Conservation (phyloP, 768 basidiomycete genomes). For the Mrakia hoshinonis region DNA sequence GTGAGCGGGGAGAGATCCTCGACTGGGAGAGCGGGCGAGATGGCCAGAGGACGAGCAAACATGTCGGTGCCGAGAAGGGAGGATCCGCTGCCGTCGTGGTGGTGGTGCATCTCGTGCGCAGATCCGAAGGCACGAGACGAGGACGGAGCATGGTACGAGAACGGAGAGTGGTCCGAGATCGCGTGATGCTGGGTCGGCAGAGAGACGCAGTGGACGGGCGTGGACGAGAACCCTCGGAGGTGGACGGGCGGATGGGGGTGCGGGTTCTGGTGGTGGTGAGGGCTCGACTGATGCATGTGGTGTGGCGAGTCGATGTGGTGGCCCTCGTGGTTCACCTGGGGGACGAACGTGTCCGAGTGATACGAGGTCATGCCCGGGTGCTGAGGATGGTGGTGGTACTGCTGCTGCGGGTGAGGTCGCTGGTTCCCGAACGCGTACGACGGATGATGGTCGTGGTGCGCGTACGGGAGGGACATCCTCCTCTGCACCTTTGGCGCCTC, state of each 20-base stretch:
- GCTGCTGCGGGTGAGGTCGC: neutral
- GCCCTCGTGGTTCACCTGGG: neutral
- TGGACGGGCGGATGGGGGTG: neutral
- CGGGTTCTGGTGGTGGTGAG: neutral
- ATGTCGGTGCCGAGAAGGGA: neutral
- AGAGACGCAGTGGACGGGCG: neutral
- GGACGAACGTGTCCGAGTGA: neutral
- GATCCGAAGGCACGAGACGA: too few species aligned
- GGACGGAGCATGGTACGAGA: neutral
- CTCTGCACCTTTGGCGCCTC: neutral
- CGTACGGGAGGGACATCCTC: neutral
- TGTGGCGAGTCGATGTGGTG: neutral
- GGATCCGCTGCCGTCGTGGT: neutral
- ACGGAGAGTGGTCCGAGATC: neutral
- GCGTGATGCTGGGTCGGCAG: neutral
- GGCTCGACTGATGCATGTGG: neutral
- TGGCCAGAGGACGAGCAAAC: neutral
- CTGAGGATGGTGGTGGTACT: neutral
- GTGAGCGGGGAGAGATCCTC: too few species aligned
- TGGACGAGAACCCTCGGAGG: neutral
- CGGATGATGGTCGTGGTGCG: neutral
- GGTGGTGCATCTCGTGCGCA: constrained; percentile 1
- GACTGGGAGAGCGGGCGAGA: neutral
- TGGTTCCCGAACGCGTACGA: neutral
- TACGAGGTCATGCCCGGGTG: neutral